Percentiles rank a stretch among this genome's conserved stretches.
phyloP scores from a whole-genome alignment of 2,329 filamentous ascomycete genomes.

The Verticillium zaregamsianum region DNA sequence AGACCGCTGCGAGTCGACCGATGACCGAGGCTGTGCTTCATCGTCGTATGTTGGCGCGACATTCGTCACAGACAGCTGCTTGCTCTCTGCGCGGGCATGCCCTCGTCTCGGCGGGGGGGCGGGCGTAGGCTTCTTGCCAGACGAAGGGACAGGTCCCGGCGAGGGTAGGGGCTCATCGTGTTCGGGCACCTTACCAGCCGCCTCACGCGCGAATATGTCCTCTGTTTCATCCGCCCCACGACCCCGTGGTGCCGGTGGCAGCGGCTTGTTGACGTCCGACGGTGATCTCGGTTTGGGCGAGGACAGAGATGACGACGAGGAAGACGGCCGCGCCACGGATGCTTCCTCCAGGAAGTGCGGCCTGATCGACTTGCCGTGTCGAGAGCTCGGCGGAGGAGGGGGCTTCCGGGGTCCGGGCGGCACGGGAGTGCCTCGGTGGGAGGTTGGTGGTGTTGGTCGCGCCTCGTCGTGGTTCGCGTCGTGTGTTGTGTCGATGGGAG shows the following conservation, averaged over 20 bases:
- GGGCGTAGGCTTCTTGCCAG: conserved; percentile 38
- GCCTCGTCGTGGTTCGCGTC: not conserved
- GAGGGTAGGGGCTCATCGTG: conserved; percentile 32
- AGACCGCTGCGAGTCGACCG: conserved; percentile 44
- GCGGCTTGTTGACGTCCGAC: conserved; percentile 58
- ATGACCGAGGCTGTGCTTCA: conserved; percentile 41
- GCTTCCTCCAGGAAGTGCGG: conserved; percentile 37
- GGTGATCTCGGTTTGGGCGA: conserved; percentile 24
- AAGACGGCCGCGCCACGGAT: conserved; percentile 6
- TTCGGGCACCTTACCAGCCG: conserved; percentile 48
- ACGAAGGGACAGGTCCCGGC: conserved; percentile 28
- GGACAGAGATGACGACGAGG: conserved; percentile 17
- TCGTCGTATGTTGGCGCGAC: conserved; percentile 20
- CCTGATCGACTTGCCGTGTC: conserved; percentile 72
- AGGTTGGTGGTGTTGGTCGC: not conserved
- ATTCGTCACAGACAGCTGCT: conserved; percentile 12
- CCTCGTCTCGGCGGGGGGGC: conserved; percentile 47
- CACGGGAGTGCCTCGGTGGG: conserved; percentile 13
- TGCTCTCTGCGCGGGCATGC: conserved; percentile 43
- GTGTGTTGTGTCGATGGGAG: conserved; percentile 4
- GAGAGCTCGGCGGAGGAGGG: conserved; percentile 68
- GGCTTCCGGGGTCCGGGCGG: conserved; percentile 39
- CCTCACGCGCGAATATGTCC: conserved; percentile 50
- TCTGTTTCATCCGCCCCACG: conserved; percentile 41
- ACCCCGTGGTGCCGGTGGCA: conserved; percentile 49